Conservation (phyloP, 352 stramenopile genomes). For the Globisporangium paddicum region DNA sequence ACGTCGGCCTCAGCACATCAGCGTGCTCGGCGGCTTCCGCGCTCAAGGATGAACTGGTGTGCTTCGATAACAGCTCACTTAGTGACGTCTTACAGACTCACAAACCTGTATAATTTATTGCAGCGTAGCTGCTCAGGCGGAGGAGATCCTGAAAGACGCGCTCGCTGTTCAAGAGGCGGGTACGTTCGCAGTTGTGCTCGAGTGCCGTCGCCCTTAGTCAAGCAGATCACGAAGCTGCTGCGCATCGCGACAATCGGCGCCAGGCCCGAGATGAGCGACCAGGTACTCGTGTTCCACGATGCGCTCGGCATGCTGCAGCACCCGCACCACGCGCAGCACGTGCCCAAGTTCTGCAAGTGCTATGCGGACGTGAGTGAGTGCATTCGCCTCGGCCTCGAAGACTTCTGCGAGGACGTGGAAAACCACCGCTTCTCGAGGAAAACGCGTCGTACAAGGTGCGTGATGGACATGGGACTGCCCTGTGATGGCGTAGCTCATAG, state of each 20-base stretch:
- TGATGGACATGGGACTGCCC: too few relatives aligned
- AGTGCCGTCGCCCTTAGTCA: conserved; percentile 88
- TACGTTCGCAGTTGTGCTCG: conserved; percentile 91
- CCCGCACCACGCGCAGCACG: conserved; percentile 93
- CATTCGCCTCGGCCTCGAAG: conserved; percentile 91
- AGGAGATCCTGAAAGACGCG: conserved; percentile 95
- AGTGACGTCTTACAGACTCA: neutral
- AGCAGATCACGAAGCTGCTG: conserved; percentile 92
- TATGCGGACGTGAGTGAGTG: conserved; percentile 95
- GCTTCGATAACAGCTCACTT: neutral
- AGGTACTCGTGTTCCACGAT: conserved; percentile 99
- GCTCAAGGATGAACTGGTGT: conserved; percentile 93
- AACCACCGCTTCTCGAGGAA: conserved; percentile 89
- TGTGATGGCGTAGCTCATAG: too few relatives aligned
- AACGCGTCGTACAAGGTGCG: conserved; percentile 94
- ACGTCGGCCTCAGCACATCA: conserved; percentile 97
- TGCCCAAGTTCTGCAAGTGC: conserved; percentile 98
- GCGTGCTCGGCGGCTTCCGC: conserved; percentile 95
- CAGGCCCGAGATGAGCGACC: conserved; percentile 89
- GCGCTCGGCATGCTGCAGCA: conserved; percentile 98
- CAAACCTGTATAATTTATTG: neutral
- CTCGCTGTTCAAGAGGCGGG: conserved; percentile 95
- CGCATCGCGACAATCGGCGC: conserved; percentile 98
- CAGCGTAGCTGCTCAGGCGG: conserved; percentile 60
- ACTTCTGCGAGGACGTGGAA: conserved; percentile 97